These are phyloP conservation scores for Hygrophoropsis aurantiaca DNA, from an alignment of 768 basidiomycete genomes.

Conservation along the genomic window DNA sequence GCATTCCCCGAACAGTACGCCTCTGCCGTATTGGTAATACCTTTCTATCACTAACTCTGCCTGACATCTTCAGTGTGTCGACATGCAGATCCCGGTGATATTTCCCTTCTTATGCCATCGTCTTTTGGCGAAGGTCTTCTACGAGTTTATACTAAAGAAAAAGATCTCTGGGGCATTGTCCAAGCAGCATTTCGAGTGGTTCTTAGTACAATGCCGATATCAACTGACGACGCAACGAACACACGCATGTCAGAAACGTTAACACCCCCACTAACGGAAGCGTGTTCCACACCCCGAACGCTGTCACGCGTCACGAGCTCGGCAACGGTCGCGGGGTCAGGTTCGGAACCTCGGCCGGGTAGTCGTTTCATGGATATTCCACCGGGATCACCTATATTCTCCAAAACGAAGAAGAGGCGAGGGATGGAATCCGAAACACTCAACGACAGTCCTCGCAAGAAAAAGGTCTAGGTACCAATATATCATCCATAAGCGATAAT, in stretches of 20 bases:
- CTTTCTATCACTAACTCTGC: not conserved
- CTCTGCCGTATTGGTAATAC: not conserved
- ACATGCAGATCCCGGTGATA: constrained; percentile 51
- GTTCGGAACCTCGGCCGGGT: no score
- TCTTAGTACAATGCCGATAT: constrained; percentile 20
- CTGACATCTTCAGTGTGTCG: constrained; percentile 35
- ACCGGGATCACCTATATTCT: no score
- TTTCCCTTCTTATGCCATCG: constrained; percentile 63
- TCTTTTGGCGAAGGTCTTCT: constrained; percentile 68
- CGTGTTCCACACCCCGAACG: constrained; percentile 35
- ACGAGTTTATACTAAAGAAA: constrained; percentile 69
- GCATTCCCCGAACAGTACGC: constrained; percentile 53
- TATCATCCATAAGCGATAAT: no score
- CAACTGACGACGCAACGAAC: no score
- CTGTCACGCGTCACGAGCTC: constrained; percentile 15
- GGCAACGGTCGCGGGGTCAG: constrained; percentile 1
- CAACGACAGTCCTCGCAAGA: no score
- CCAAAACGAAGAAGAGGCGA: no score
- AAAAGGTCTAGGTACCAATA: no score
- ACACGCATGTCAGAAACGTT: constrained; percentile 13
- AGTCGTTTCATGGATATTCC: no score
- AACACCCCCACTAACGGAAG: constrained; percentile 37
- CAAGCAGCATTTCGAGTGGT: constrained; percentile 65
- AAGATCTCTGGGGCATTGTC: constrained; percentile 53
- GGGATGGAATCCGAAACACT: no score